Base-by-base conservation (phyloP, 805 yeast species). In the Cyberlindnera meyerae region DNA sequence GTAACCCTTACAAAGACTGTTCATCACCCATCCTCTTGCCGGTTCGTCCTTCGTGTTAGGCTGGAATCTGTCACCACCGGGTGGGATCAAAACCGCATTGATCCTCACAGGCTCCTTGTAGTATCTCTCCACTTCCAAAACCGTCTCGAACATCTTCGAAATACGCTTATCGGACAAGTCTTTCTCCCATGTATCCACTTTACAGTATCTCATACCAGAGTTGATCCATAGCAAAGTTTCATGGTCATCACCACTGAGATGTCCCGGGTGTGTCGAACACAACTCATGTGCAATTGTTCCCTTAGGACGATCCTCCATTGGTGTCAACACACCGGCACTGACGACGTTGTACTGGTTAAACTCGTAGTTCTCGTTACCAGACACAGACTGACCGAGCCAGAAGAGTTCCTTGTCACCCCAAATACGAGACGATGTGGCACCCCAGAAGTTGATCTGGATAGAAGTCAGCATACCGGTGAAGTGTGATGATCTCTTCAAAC, bases 351-450 rank as follows among this genome's bases (percentile, higher is more conserved):
- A 43, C 28, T 62, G 55, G 46, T 65, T 60, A 24, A 66, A 62
- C 20, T 61, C 61, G 46, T 65, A 67, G 29, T 58, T 58, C 37
- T 55, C 60, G 33, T 61, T 55, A 15, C 68, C 69, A 14, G 60
- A 44, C 29, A 68, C 60, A 7, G 71, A 45, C 55, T 78, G 73
- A 3, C 84, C 85, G 24, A 83, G 50, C 90, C 90, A 82, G 48
- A 82, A 77, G 47, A 82, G 62, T 52, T 83, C 93, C 49, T 83
- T 83, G 45, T 83, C 94, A 30, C 94, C 94, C 70, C 83, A 82
- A 13, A 81, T 63, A n/a, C 76, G 66, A 1, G 73, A 65, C 8
- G 61, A 51, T 22, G 70, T 61, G 11, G 68, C 54, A 33, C 53
- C 48, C 57, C 66, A 66, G 32, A 66, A 55, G 40, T 65, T 68